Conservation (phyloP, 352 stramenopile genomes). For the Globisporangium cystogenes region DNA sequence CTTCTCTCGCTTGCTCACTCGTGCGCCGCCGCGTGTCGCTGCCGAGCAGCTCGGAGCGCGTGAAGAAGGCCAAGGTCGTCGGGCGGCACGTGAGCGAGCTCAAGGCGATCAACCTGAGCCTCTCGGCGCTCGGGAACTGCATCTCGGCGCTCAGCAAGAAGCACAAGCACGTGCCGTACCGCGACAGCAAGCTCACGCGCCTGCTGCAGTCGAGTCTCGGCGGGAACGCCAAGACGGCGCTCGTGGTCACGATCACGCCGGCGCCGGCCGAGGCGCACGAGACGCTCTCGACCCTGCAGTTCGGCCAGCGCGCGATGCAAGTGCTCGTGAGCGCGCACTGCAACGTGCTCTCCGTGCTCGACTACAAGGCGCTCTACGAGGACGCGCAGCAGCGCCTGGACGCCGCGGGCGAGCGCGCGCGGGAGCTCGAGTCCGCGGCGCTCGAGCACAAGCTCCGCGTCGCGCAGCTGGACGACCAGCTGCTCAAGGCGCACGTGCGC, state of each 20-base stretch:
- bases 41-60: slow-evolving; percentile 37
- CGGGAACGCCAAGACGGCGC: slow-evolving; percentile 65
- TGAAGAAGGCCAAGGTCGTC: slow-evolving; percentile 57
- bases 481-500: slow-evolving; percentile 46
- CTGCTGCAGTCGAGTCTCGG: slow-evolving; percentile 64
- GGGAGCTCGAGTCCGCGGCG: slow-evolving; percentile 10
- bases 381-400: slow-evolving; percentile 46
- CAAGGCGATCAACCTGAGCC: slow-evolving; percentile 68
- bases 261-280: slow-evolving; percentile 41
- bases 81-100: slow-evolving; percentile 60
- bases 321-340: slow-evolving; percentile 54
- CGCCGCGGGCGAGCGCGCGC: slow-evolving; percentile 24
- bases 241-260: slow-evolving; percentile 55
- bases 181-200: slow-evolving; percentile 69
- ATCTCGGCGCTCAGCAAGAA: slow-evolving; percentile 63
- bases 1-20: no score
- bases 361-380: slow-evolving; percentile 68
- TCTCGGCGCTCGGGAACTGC: slow-evolving; percentile 72
- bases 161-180: slow-evolving; percentile 57
- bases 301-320: slow-evolving; percentile 69
- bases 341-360: slow-evolving; percentile 54
- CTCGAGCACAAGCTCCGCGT: slow-evolving; percentile 16
- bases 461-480: slow-evolving; percentile 28
- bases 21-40: background rate
- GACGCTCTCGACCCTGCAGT: slow-evolving; percentile 64